Evolutionary conservation across 2,329 filamentous ascomycete genomes (phyloP).

Genomic region (Microascus cirrosus): DNA sequence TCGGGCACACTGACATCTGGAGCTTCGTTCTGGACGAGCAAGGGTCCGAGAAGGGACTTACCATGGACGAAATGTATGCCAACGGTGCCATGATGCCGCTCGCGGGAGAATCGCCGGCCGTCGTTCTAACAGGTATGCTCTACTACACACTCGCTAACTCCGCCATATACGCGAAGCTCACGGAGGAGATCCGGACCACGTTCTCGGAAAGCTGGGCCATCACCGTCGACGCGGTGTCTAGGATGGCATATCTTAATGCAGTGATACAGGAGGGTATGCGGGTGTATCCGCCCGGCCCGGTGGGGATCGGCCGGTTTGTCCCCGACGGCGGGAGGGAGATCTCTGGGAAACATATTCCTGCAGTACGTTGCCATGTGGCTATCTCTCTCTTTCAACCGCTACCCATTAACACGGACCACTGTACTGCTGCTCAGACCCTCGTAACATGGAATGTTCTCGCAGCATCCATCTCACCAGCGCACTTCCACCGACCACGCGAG

Average conservation of each 20-base stretch:
- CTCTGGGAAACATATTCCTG: background rate
- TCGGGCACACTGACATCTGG: background rate
- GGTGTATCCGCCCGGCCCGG: background rate
- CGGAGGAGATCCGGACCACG: background rate
- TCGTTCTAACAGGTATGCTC: background rate
- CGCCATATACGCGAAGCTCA: background rate
- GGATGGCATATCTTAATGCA: background rate
- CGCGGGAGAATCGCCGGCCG: background rate
- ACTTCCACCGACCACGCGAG: background rate
- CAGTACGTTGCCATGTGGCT: background rate
- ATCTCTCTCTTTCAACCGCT: background rate
- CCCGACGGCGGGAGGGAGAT: background rate
- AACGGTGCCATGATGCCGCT: background rate
- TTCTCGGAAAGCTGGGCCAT: background rate
- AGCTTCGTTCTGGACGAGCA: background rate
- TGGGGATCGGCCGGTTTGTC: background rate
- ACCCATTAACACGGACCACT: background rate
- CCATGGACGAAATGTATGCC: background rate
- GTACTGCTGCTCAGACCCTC: background rate
- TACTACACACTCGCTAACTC: background rate
- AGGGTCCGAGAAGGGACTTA: background rate
- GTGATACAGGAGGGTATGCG: background rate
- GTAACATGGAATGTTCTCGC: background rate
- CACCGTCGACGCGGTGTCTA: background rate
- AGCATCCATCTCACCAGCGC: background rate